Base-by-base conservation (phyloP, 2,329 filamentous ascomycete species). In the Ophiobolus disseminans region DNA sequence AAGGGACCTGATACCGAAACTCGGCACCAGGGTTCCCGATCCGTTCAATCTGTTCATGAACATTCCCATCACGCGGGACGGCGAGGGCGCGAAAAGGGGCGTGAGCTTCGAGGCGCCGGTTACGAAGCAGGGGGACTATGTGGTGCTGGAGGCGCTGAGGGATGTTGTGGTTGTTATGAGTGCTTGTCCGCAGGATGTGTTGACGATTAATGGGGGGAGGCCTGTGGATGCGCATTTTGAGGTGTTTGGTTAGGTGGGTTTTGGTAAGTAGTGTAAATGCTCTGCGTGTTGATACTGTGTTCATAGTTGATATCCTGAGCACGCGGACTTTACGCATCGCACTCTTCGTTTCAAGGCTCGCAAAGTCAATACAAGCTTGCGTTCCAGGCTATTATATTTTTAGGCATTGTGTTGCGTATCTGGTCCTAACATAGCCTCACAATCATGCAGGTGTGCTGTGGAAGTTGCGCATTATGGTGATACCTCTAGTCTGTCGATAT, bases 161-260 rank as follows among this genome's bases (percentile, higher is more conserved):
- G 75, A 79, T 56, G 62, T 78, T 2, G 75, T 78, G 8, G 72
- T 79, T 2, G 73, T 77, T 16, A 78, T 79, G 77, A 75, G 71
- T 53, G 74, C 76, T 3, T 79, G 77, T 61, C 76, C 76, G 17
- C 73, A 78, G 45, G 75, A 78, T 56, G 66, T 78, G 5, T 58
- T 73, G 8, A 72, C 67, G 2, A 77, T 78, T 53, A 78, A 78
- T 50, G 70, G 67, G 30, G 68, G 72, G 45, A 70, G 71, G 42
- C 71, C 73, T 2, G 72, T 73, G n/a, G 76, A 78, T 48, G 76
- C 73, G 5, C 74, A 78, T 55, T 79, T 77, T 13, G 45, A 68
- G 31, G 58, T 69, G 3, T 34, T 60, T n/a, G 58, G 45, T 20
- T 64, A 44, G 47, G 22, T 23, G n/a, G n/a, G n/a, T n/a, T n/a